Conservation (phyloP, 2,329 filamentous ascomycete species). For the Pseudocercospora fijiensis region DNA sequence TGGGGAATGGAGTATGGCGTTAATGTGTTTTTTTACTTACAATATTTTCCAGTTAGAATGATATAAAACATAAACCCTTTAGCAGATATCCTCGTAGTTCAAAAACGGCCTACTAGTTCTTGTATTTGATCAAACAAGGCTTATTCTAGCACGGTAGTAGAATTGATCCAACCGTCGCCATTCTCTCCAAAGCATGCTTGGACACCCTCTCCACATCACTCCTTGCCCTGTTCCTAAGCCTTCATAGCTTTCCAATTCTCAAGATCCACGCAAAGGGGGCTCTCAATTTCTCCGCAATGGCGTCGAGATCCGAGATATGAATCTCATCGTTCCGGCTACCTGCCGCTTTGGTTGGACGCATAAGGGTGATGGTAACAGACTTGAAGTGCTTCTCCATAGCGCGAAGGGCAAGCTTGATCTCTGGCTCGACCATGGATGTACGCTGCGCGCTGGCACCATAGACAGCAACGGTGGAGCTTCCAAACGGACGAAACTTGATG, state of each 20-base stretch:
- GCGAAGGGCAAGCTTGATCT: background rate
- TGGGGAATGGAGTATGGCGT: background rate
- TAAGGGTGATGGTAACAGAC: background rate
- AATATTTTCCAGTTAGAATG: too few relatives aligned
- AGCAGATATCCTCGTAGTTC: too few relatives aligned
- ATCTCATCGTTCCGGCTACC: background rate
- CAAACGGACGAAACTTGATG: background rate
- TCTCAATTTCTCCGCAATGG: background rate
- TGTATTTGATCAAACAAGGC: too few relatives aligned
- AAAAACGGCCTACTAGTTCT: too few relatives aligned
- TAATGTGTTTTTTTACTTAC: background rate
- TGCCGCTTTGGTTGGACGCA: background rate
- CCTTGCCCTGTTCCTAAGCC: background rate
- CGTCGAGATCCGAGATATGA: background rate
- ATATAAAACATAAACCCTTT: too few relatives aligned
- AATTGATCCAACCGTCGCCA: too few relatives aligned
- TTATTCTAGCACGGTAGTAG: too few relatives aligned
- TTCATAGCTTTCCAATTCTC: background rate
- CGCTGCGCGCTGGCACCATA: background rate
- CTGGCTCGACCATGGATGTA: background rate
- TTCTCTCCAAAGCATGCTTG: too few relatives aligned
- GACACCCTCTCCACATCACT: background rate
- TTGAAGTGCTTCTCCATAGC: background rate
- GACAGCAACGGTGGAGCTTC: background rate
- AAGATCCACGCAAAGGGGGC: background rate